phyloP scores from a whole-genome alignment of 108 stramenopile genomes.

The Chaetoceros tenuissimus region DNA sequence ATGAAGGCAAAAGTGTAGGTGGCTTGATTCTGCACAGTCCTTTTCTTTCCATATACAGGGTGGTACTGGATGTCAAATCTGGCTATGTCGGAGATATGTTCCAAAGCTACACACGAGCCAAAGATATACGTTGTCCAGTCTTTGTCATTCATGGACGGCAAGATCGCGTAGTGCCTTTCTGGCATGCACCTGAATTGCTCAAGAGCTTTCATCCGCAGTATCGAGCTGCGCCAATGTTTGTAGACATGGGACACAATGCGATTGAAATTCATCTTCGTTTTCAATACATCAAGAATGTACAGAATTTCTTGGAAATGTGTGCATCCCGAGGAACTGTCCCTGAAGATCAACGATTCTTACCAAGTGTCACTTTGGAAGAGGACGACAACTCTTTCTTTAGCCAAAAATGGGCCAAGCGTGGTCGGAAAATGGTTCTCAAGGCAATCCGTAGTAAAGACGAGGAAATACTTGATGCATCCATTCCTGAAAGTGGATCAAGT shows the following conservation, averaged over 20 bases:
- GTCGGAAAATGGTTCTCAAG: background rate
- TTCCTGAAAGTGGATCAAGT: too few species aligned
- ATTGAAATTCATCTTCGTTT: constrained; percentile 37
- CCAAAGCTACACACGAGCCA: constrained; percentile 35
- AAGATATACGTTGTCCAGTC: constrained; percentile 20
- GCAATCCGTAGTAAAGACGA: too few species aligned
- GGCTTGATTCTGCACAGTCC: constrained; percentile 56
- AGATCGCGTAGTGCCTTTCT: constrained; percentile 68
- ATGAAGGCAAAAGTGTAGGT: constrained; percentile 36
- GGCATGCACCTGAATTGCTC: constrained; percentile 45
- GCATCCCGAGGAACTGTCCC: background rate
- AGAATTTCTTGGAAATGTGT: constrained; percentile 16
- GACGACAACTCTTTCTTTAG: background rate
- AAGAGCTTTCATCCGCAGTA: constrained; percentile 24
- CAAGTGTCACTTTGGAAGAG: too few species aligned
- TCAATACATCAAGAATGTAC: constrained; percentile 13
- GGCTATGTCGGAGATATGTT: constrained; percentile 32
- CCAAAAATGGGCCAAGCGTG: background rate
- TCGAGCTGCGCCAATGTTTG: constrained; percentile 34
- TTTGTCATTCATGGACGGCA: constrained; percentile 69
- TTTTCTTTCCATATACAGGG: constrained; percentile 35
- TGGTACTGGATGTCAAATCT: constrained; percentile 29
- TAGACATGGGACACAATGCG: constrained; percentile 55
- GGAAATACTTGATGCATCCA: too few species aligned
- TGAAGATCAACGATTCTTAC: background rate